Evolutionary conservation across 2,329 filamentous ascomycete species (phyloP).

Genomic region (Penicillium sp.): DNA sequence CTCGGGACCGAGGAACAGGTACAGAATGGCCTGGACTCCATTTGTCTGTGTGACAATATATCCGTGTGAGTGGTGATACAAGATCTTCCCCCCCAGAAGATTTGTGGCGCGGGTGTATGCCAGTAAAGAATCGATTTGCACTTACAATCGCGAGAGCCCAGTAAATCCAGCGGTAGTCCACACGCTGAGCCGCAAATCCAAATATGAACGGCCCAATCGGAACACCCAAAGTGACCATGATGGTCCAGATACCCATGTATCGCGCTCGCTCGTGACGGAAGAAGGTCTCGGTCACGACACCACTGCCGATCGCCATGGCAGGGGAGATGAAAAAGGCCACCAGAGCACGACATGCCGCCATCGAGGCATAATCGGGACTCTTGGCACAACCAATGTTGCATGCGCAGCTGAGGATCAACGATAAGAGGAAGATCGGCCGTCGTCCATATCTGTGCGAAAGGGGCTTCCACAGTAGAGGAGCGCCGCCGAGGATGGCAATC

Average conservation of each 20-base stretch:
- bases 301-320: constrained; percentile 48
- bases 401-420: constrained; percentile 42
- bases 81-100: too few relatives aligned
- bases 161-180: constrained; percentile 55
- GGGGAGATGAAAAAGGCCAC: constrained; percentile 51
- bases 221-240: constrained; percentile 45
- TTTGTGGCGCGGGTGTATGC: too few relatives aligned
- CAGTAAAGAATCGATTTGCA: background rate
- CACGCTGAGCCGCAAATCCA: constrained; percentile 45
- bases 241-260: constrained; percentile 54
- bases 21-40: constrained; percentile 49
- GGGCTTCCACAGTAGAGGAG: constrained; percentile 53
- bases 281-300: constrained; percentile 52
- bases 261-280: constrained; percentile 49
- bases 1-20: constrained; percentile 50
- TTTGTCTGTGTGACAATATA: constrained; percentile 40
- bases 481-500: constrained; percentile 50
- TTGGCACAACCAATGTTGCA: constrained; percentile 52
- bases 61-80: too few relatives aligned
- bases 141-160: constrained; percentile 52
- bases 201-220: constrained; percentile 36
- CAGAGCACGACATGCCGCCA: constrained; percentile 47
- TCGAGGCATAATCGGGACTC: constrained; percentile 44
- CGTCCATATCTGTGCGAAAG: constrained; percentile 51
- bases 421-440: constrained; percentile 50